Conservation (phyloP, 192 early-diverging fungal species). For the Geosiphon pyriformis region DNA sequence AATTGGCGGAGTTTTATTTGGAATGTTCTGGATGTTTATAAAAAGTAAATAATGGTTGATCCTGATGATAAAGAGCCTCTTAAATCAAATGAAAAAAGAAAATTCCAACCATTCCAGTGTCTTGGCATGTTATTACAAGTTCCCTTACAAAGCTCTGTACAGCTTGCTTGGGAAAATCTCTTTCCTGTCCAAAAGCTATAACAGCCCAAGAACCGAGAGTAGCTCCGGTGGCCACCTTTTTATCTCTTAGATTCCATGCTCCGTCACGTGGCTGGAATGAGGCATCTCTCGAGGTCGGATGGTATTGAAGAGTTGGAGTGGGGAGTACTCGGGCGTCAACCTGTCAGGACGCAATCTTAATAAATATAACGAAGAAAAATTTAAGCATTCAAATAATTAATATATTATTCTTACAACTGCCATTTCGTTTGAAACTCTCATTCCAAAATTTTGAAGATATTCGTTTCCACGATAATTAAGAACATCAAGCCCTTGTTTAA, state of each 20-base stretch:
- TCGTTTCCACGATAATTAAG: slow-evolving; percentile 65
- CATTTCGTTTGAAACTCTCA: slow-evolving; percentile 65
- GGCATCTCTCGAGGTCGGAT: slow-evolving; percentile 37
- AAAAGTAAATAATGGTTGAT: not conserved
- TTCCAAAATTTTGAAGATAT: slow-evolving; percentile 69
- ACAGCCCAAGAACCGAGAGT: slow-evolving; percentile 76
- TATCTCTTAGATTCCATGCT: slow-evolving; percentile 84
- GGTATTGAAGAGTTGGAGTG: slow-evolving; percentile 69
- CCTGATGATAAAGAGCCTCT: too few species aligned
- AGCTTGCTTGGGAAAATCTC: slow-evolving; percentile 42
- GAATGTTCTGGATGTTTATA: slow-evolving; percentile 30
- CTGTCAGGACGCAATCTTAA: not conserved
- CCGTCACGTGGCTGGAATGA: slow-evolving; percentile 58
- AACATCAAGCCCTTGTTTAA: slow-evolving; percentile 61
- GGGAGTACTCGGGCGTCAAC: slow-evolving; percentile 68
- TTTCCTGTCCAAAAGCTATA: slow-evolving; percentile 62
- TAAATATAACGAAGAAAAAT: not conserved
- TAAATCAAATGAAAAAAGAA: too few species aligned
- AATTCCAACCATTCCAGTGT: slow-evolving; percentile 58
- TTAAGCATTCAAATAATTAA: not conserved
- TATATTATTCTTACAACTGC: slow-evolving; percentile 34
- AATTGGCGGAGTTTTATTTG: slow-evolving; percentile 43
- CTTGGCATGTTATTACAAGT: slow-evolving; percentile 63
- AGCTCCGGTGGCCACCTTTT: slow-evolving; percentile 68
- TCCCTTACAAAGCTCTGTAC: slow-evolving; percentile 71